Base-by-base conservation (phyloP, 202 grass and related monocot genomes). In the Zoysia matrella region DNA sequence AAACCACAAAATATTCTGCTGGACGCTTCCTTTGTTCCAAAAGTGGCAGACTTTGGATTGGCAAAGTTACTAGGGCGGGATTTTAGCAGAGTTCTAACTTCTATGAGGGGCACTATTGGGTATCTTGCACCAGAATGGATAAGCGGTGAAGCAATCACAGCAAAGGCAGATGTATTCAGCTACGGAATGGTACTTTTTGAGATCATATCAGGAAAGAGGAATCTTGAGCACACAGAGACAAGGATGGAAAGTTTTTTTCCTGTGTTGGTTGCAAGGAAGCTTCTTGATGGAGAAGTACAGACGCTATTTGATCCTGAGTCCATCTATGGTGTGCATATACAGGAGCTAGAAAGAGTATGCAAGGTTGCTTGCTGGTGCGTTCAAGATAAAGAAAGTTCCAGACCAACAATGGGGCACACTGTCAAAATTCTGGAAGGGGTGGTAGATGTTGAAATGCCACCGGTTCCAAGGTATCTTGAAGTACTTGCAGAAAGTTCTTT, bases 31-130 rank as follows among this genome's bases (percentile, higher is more conserved):
- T 87, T 87, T 40, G 30, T 78, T 62, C 84, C 84, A 8, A 93
- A 93, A 78, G 44, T 90, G 57, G 56, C 91, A 4, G 94, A 97
- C 42, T 93, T 97, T 40, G 94, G 94, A 16, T 52, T 91, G 66
- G 86, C 94, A 0, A 97, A 97, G 51, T 84, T 97, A 54, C 7
- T 97, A 18, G 93, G 90, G 43, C 77, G 90, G 49, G 85, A 95
- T 67, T 92, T 95, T 52, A 95, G 89, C 67, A 78, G 85, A 74
- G 87, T 92, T 78, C 72, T 94, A 52, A 94, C 92, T 3, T 75
- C 92, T n/a, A 86, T 79, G 41, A 87, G 83, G 57, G 88, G 88
- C 9, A 90, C 88, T 0, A 9, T 86, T 6, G 88, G 88, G 62
- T 90, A 90, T 60, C 64, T 88, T 48, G 89, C 85, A 47, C 89